These are phyloP conservation scores for Diplogelasinospora grovesii DNA, from an alignment of 495 filamentous ascomycete species.

Conservation along the genomic window DNA sequence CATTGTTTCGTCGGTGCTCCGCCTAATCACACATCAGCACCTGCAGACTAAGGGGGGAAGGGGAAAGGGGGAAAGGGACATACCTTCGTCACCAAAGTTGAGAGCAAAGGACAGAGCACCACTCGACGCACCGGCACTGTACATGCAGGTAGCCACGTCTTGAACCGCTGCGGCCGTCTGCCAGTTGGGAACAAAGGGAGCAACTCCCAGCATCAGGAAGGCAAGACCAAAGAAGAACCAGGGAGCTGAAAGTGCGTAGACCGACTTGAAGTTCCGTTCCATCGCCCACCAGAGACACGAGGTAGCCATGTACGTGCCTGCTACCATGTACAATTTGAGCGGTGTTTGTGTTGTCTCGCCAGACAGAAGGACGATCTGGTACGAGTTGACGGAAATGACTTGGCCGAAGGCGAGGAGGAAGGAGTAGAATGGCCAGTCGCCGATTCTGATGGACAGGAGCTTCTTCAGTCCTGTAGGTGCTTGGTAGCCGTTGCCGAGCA, in stretches of 20 bases:
- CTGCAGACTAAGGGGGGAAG: background rate
- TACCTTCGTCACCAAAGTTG: conserved; percentile 59
- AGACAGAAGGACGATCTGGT: conserved; percentile 60
- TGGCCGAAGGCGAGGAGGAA: conserved; percentile 63
- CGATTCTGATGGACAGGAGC: conserved; percentile 34
- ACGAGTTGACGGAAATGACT: conserved; percentile 60
- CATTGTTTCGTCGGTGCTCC: conserved; percentile 55
- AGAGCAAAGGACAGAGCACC: conserved; percentile 59
- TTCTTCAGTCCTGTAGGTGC: conserved; percentile 60
- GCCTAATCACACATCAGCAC: conserved; percentile 17
- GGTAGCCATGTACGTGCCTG: conserved; percentile 53
- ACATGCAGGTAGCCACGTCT: conserved; percentile 54
- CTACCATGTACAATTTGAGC: conserved; percentile 56
- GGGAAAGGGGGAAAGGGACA: background rate
- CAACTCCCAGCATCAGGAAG: conserved; percentile 58
- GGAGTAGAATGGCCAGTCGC: conserved; percentile 68
- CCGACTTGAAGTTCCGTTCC: conserved; percentile 50
- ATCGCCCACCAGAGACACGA: conserved; percentile 58
- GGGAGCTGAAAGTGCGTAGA: conserved; percentile 49
- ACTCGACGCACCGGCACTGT: conserved; percentile 52
- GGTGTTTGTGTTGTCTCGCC: conserved; percentile 55
- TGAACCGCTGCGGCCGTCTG: conserved; percentile 42
- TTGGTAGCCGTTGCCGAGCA: conserved; percentile 57
- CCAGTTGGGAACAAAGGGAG: conserved; percentile 44
- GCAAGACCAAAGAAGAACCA: conserved; percentile 58